Conservation (phyloP, 306 rosid species). For the Crotalaria pallida region DNA sequence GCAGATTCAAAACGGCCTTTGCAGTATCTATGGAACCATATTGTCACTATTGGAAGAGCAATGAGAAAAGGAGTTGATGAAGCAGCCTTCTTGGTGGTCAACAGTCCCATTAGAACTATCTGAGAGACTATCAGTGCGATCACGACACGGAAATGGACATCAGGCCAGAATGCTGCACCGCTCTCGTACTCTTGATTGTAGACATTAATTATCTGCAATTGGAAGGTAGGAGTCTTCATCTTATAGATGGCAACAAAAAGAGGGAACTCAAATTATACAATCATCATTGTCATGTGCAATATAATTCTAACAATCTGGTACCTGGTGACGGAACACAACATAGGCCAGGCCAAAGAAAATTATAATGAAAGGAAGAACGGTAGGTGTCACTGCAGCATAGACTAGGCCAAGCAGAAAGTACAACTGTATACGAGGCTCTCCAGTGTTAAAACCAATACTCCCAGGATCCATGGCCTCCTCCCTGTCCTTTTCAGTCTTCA, state of each 20-base stretch:
- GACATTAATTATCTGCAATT: constrained; percentile 88
- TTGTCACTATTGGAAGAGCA: constrained; percentile 73
- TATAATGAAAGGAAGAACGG: constrained; percentile 84
- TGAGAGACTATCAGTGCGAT: constrained; percentile 78
- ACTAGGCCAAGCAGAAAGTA: constrained; percentile 87
- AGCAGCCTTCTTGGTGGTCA: constrained; percentile 70
- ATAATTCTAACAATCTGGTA: constrained; percentile 21
- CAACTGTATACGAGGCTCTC: constrained; percentile 93
- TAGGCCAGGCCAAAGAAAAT: constrained; percentile 86
- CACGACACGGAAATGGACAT: constrained; percentile 73
- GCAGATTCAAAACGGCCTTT: constrained; percentile 91
- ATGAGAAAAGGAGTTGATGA: constrained; percentile 76
- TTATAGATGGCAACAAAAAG: constrained; percentile 3
- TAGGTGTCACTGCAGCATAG: constrained; percentile 78
- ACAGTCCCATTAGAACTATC: constrained; percentile 64
- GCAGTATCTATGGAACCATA: constrained; percentile 70
- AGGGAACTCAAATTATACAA: neutral
- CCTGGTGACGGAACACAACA: constrained; percentile 98
- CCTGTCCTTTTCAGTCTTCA: constrained; percentile 94
- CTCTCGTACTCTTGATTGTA: constrained; percentile 93
- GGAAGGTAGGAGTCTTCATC: constrained; percentile 14
- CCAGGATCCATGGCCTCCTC: constrained; percentile 99
- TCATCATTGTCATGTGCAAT: constrained; percentile 2
- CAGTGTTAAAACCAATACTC: constrained; percentile 90
- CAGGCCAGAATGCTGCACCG: constrained; percentile 98